Evolutionary conservation across 75 land plant species (phyloP).

Genomic region (Pinus taeda): DNA sequence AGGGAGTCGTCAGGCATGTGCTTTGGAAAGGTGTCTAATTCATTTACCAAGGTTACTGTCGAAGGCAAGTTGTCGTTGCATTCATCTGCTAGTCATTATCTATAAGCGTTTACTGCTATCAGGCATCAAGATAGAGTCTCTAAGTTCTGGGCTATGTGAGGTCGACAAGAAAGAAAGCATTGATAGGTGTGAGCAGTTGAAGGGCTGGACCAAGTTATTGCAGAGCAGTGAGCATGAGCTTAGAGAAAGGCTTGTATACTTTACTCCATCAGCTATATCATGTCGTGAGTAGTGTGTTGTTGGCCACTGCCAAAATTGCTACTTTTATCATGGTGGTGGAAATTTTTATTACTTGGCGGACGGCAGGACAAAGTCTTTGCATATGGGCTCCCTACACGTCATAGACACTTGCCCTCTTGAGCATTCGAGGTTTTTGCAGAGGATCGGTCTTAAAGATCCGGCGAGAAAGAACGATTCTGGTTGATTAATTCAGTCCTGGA

Average conservation of each 20-base stretch:
- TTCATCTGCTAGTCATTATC: constrained; percentile 46
- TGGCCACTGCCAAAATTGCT: no score
- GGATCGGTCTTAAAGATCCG: no score
- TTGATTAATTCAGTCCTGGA: no score
- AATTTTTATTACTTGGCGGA: no score
- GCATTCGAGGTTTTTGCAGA: no score
- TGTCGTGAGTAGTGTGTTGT: constrained; percentile 10
- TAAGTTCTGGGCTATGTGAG: constrained; percentile 3
- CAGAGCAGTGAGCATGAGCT: constrained; percentile 42
- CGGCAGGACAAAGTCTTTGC: no score
- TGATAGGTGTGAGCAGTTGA: constrained; percentile 7
- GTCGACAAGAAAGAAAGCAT: neutral
- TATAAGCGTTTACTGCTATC: constrained; percentile 38
- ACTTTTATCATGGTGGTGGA: no score
- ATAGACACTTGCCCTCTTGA: no score
- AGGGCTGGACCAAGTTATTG: constrained; percentile 29
- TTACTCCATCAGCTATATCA: constrained; percentile 26
- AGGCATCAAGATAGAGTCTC: constrained; percentile 15
- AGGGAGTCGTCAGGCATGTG: neutral
- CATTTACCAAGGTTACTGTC: constrained; percentile 12
- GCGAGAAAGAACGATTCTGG: no score
- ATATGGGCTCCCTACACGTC: no score
- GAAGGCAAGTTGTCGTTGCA: constrained; percentile 17
- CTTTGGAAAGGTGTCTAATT: constrained; percentile 21
- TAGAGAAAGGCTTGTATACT: constrained; percentile 45